Evolutionary conservation across 2,329 filamentous ascomycete genomes (phyloP).

Genomic region (Xylariaceae sp.): DNA sequence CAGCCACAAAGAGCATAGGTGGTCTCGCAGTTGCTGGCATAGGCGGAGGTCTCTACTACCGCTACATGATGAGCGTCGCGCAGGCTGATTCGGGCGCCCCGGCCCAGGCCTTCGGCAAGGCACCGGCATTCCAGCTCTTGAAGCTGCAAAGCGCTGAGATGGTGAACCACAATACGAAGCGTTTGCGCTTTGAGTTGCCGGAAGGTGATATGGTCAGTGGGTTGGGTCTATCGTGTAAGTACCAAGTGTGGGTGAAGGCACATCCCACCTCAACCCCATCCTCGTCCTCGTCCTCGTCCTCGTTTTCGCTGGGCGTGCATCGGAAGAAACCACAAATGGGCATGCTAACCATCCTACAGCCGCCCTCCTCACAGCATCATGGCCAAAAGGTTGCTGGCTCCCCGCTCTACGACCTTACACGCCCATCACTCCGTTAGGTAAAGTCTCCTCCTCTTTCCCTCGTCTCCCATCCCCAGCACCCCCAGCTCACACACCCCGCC

Average conservation of each 20-base stretch:
- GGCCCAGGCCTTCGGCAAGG: slow-evolving; percentile 29
- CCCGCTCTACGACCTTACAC: slow-evolving; percentile 65
- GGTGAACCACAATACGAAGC: slow-evolving; percentile 57
- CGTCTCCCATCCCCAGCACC: background rate
- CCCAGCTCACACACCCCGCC: slow-evolving; percentile 1
- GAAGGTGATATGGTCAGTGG: slow-evolving; percentile 43
- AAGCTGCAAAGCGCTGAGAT: slow-evolving; percentile 45
- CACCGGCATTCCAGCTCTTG: slow-evolving; percentile 41
- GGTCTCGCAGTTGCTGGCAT: slow-evolving; percentile 15
- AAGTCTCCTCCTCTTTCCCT: slow-evolving; percentile 6
- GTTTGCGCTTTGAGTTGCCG: slow-evolving; percentile 51
- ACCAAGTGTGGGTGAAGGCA: background rate
- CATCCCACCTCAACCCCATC: no score
- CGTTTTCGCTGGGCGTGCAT: no score
- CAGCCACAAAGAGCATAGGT: no score
- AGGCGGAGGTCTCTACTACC: slow-evolving; percentile 20
- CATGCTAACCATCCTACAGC: slow-evolving; percentile 27
- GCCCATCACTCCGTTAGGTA: slow-evolving; percentile 52
- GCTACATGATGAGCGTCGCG: slow-evolving; percentile 15
- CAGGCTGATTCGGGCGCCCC: slow-evolving; percentile 23
- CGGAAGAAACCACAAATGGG: no score
- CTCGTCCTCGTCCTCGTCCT: background rate
- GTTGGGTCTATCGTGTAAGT: slow-evolving; percentile 44
- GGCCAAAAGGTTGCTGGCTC: slow-evolving; percentile 51
- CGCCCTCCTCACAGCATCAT: slow-evolving; percentile 57